These are phyloP conservation scores for Leishmania martiniquensis DNA, from an alignment of 208 protist genomes.

Conservation along the genomic window DNA sequence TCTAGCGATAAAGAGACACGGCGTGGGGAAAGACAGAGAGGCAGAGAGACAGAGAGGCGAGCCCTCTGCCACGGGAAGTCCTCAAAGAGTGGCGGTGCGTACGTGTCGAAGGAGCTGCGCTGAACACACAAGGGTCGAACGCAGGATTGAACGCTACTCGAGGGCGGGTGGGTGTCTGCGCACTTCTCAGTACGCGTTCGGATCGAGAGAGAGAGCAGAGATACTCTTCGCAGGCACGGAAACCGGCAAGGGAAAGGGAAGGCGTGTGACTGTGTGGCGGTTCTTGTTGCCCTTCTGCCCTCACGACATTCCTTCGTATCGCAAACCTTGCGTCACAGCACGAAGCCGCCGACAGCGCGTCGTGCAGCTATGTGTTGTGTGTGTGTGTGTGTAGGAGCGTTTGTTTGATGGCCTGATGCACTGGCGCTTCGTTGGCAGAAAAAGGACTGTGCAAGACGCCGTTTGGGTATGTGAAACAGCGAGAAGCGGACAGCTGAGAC, in stretches of 20 bases:
- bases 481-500: neutral
- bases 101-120: neutral
- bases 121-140: neutral
- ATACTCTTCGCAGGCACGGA: neutral
- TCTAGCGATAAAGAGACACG: neutral
- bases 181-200: neutral
- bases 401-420: neutral
- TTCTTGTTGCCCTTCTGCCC: neutral
- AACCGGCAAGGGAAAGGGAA: neutral
- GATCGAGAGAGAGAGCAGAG: neutral
- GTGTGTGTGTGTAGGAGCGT: neutral
- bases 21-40: too few species aligned
- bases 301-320: neutral
- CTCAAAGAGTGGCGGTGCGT: neutral
- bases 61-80: neutral
- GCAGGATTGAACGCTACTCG: neutral
- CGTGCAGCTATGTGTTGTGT: neutral
- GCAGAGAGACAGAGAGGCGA: neutral
- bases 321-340: neutral
- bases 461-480: neutral
- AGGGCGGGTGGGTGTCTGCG: neutral
- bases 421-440: neutral
- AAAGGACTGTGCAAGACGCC: neutral
- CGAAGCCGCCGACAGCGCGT: neutral
- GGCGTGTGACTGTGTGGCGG: neutral